Conservation (phyloP, 2,329 filamentous ascomycete species). For the Aspergillus persii region DNA sequence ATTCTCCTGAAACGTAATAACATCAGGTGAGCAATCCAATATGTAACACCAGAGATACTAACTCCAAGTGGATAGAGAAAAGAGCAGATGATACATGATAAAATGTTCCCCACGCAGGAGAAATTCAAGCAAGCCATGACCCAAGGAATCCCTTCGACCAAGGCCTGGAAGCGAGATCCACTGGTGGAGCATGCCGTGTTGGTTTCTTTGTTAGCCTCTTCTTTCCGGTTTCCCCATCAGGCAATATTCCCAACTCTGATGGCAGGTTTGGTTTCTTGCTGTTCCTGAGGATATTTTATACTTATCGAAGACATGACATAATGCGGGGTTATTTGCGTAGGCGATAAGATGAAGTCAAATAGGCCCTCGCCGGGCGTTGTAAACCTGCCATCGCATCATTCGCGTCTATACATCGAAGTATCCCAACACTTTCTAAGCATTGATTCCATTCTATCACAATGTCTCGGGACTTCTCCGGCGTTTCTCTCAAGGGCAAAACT, state of each 20-base stretch:
- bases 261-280: neutral
- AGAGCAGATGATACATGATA: no score
- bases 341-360: neutral
- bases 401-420: no score
- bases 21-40: no score
- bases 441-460: neutral
- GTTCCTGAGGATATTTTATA: neutral
- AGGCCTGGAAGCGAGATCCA: neutral
- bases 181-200: neutral
- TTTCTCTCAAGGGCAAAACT: slow-evolving; percentile 24
- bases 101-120: neutral
- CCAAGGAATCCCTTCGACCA: neutral
- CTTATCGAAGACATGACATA: neutral
- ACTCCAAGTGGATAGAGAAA: no score
- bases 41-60: no score
- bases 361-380: neutral
- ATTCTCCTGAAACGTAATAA: no score
- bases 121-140: neutral
- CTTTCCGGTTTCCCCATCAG: neutral
- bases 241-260: neutral
- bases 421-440: no score
- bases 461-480: neutral
- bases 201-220: neutral
- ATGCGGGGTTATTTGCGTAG: neutral
- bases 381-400: neutral